These are phyloP conservation scores for Fusarium sp. DNA, from an alignment of 2,329 filamentous ascomycete genomes.

Conservation along the genomic window DNA sequence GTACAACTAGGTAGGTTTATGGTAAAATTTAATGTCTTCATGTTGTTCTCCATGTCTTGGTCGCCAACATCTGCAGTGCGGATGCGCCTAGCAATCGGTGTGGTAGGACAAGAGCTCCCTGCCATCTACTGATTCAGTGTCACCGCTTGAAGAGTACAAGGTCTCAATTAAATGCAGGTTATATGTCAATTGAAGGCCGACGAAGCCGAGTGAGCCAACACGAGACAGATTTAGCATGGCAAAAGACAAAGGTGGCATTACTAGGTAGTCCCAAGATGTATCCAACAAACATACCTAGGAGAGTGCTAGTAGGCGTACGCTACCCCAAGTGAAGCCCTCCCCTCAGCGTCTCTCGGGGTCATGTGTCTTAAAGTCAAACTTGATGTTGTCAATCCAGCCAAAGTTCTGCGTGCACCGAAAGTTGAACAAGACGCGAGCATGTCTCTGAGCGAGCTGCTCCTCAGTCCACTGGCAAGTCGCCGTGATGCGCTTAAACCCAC, in stretches of 20 bases:
- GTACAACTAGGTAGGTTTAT: neutral
- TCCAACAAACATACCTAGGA: neutral
- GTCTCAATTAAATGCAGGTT: neutral
- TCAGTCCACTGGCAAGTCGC: neutral
- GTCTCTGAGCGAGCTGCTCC: neutral
- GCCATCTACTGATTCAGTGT: neutral
- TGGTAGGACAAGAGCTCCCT: neutral
- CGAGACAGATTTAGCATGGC: neutral
- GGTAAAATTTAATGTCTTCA: neutral
- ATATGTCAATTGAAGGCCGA: neutral
- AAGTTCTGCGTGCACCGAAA: neutral
- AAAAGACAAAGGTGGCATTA: neutral
- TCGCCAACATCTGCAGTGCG: neutral
- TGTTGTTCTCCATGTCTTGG: neutral
- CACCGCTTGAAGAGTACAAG: neutral
- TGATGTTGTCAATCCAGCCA: neutral
- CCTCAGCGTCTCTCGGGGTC: neutral
- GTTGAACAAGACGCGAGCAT: neutral
- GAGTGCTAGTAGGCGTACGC: neutral
- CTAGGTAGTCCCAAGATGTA: neutral
- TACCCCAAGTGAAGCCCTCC: neutral
- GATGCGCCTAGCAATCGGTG: neutral
- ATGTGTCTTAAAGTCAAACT: neutral
- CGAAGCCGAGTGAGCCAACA: neutral
- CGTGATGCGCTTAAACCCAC: neutral